These are phyloP conservation scores for Ehretia macrophylla DNA, from an alignment of 257 asterid genomes.

Conservation along the genomic window DNA sequence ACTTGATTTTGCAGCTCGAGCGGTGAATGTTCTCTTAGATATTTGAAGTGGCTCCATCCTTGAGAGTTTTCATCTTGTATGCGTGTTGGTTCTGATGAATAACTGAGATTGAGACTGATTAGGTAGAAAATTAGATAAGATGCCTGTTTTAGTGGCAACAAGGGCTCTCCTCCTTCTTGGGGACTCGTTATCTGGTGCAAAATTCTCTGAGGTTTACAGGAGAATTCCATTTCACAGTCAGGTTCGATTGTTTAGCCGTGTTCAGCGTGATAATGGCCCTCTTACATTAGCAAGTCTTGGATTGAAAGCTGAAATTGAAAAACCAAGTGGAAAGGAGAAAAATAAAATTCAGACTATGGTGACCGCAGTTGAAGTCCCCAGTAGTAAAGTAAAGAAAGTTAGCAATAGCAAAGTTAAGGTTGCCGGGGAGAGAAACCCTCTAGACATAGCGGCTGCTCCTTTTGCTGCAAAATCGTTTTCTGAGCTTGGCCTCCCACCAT, in stretches of 20 bases:
- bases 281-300: constrained; percentile 80
- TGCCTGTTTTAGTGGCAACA: constrained; percentile 20
- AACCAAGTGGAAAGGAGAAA: constrained; percentile 39
- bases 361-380: constrained; percentile 63
- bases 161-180: constrained; percentile 45
- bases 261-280: constrained; percentile 33
- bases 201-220: constrained; percentile 31
- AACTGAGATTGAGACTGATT: not conserved
- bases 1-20: not conserved
- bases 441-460: constrained; percentile 54
- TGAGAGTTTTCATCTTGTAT: not conserved
- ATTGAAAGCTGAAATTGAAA: constrained; percentile 31
- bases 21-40: not conserved
- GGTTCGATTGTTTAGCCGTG: constrained; percentile 27
- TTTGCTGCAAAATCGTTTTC: constrained; percentile 76
- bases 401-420: constrained; percentile 24
- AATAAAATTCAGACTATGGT: constrained; percentile 42
- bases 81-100: not conserved
- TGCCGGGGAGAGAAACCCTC: constrained; percentile 29
- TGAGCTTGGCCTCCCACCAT: constrained; percentile 80
- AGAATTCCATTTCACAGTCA: constrained; percentile 37
- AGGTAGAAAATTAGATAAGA: not conserved
- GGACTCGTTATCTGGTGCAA: constrained; percentile 41
- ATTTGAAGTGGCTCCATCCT: not conserved
- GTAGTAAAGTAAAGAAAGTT: constrained; percentile 39